These are phyloP conservation scores for Venturia effusa DNA, from an alignment of 2,329 filamentous ascomycete species.

Conservation along the genomic window DNA sequence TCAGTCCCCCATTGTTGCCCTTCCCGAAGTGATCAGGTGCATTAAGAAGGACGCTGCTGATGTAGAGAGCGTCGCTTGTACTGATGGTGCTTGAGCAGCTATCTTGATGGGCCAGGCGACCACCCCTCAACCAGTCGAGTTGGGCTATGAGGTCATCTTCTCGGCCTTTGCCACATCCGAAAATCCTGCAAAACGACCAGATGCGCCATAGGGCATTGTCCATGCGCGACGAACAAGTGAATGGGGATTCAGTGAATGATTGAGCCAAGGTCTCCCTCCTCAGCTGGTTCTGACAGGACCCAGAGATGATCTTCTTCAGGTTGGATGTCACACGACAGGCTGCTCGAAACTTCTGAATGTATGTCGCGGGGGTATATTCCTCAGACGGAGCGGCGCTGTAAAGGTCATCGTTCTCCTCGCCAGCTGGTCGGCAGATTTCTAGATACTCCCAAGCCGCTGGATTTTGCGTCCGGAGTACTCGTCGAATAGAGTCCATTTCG, in stretches of 20 bases:
- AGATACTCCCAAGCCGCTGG: slow-evolving; percentile 50
- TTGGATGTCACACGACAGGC: slow-evolving; percentile 44
- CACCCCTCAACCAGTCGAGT: slow-evolving; percentile 53
- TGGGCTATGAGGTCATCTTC: slow-evolving; percentile 50
- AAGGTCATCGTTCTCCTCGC: slow-evolving; percentile 20
- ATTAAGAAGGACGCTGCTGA: slow-evolving; percentile 43
- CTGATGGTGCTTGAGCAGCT: slow-evolving; percentile 35
- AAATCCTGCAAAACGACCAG: slow-evolving; percentile 55
- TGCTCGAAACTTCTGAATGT: slow-evolving; percentile 39
- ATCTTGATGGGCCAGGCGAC: slow-evolving; percentile 38
- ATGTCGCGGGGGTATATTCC: slow-evolving; percentile 43
- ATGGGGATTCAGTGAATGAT: slow-evolving; percentile 39
- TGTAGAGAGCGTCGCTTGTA: slow-evolving; percentile 38
- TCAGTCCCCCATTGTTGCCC: slow-evolving; percentile 45
- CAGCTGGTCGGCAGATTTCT: slow-evolving; percentile 44
- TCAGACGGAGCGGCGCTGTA: slow-evolving; percentile 36
- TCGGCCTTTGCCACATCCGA: slow-evolving; percentile 46
- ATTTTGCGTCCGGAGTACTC: slow-evolving; percentile 41
- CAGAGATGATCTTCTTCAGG: slow-evolving; percentile 45
- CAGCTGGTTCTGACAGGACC: slow-evolving; percentile 27
- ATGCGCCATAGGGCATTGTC: slow-evolving; percentile 55
- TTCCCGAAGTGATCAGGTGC: slow-evolving; percentile 46
- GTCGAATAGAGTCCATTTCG: slow-evolving; percentile 43
- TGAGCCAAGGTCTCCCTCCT: slow-evolving; percentile 25
- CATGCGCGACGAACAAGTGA: slow-evolving; percentile 38